Evolutionary conservation across 2,329 filamentous ascomycete species (phyloP).

Genomic region (Exophiala calicioides): DNA sequence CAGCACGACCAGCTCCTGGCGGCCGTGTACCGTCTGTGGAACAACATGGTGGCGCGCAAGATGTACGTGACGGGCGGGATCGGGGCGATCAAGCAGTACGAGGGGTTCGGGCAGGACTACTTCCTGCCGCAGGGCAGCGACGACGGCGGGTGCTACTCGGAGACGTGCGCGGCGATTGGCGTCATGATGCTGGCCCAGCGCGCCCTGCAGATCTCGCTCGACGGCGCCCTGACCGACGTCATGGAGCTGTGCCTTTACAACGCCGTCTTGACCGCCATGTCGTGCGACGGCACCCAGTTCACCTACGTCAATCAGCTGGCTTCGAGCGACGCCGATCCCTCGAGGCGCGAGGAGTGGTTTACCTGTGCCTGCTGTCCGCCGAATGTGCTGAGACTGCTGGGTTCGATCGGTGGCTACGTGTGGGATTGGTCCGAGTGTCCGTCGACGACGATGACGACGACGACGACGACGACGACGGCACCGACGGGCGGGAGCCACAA

Average conservation of each 20-base stretch:
- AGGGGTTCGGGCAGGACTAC: constrained; percentile 62
- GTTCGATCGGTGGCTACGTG: constrained; percentile 59
- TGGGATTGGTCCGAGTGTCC: constrained; percentile 42
- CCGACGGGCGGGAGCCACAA: too few species aligned
- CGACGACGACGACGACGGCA: too few species aligned
- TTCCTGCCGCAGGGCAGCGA: constrained; percentile 61
- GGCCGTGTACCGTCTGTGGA: constrained; percentile 55
- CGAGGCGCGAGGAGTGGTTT: constrained; percentile 59
- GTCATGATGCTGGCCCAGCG: constrained; percentile 63
- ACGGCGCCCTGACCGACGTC: constrained; percentile 57
- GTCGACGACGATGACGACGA: constrained; percentile 8
- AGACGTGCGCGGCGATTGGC: constrained; percentile 63
- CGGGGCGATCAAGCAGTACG: constrained; percentile 59
- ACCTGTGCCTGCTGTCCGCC: constrained; percentile 63
- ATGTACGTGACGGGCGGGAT: constrained; percentile 66
- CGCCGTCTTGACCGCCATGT: constrained; percentile 60
- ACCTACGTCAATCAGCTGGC: constrained; percentile 64
- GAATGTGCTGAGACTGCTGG: constrained; percentile 59
- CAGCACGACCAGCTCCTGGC: too few species aligned
- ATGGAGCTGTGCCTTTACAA: constrained; percentile 65
- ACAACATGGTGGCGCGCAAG: constrained; percentile 62
- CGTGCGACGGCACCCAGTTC: constrained; percentile 57
- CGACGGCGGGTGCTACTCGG: constrained; percentile 63
- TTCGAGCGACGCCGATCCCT: constrained; percentile 54
- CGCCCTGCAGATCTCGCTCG: constrained; percentile 55